Conservation (phyloP, 345 rosid species). For the Populus simonii region DNA sequence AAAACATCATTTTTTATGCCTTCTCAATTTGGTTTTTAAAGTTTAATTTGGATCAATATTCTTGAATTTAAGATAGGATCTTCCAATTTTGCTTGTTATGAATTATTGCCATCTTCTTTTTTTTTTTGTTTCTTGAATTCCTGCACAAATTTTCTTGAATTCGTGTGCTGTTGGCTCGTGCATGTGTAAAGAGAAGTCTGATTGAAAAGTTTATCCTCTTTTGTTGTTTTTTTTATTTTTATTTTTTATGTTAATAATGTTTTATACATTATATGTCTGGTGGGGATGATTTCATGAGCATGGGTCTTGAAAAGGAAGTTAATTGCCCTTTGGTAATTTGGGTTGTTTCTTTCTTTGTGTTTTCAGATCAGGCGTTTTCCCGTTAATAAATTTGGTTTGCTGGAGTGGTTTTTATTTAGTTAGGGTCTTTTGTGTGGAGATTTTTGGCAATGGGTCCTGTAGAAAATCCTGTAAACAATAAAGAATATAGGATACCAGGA, state of each 20-base stretch:
- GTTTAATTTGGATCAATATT: no score
- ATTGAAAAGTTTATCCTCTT: no score
- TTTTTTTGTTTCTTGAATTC: no score
- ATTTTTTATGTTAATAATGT: no score
- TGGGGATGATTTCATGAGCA: no score
- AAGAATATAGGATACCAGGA: conserved; percentile 17
- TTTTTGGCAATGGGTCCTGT: conserved; percentile 29
- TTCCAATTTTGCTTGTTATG: background rate
- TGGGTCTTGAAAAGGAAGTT: background rate
- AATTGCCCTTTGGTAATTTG: background rate
- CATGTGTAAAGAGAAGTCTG: no score
- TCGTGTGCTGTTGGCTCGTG: no score
- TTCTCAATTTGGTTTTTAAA: no score
- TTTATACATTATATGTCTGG: no score
- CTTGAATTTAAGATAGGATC: background rate
- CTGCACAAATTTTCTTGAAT: no score
- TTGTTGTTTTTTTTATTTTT: no score
- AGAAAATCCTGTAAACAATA: conserved; percentile 13
- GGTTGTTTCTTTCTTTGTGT: background rate
- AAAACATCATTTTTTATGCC: no score
- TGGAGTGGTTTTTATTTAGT: background rate
- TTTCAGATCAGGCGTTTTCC: background rate
- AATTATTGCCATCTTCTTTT: background rate
- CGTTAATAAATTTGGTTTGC: background rate
- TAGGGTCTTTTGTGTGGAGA: background rate